These are phyloP conservation scores for Gossypium laxum DNA, from an alignment of 441 rosid species.

Conservation along the genomic window DNA sequence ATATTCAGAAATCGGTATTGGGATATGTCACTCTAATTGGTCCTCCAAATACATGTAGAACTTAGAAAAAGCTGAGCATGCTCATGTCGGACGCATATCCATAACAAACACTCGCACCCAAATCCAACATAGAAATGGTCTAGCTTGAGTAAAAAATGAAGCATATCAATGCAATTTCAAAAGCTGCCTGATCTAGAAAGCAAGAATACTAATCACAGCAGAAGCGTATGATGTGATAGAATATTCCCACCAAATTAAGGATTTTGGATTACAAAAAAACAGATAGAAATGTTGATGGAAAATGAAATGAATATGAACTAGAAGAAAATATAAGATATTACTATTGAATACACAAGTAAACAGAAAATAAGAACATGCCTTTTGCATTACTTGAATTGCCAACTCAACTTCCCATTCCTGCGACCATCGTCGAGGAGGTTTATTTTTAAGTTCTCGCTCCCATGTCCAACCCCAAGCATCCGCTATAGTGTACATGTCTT, in stretches of 20 bases:
- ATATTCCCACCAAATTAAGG: background rate
- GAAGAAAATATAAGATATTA: background rate
- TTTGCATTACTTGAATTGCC: slow-evolving; percentile 63
- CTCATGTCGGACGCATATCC: background rate
- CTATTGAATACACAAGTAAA: background rate
- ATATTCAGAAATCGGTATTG: background rate
- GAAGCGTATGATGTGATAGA: background rate
- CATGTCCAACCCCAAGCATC: slow-evolving; percentile 99
- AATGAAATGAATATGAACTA: background rate
- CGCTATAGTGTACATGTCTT: slow-evolving; percentile 87
- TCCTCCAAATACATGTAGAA: background rate
- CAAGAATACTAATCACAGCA: background rate
- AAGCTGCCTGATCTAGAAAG: background rate
- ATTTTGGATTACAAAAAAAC: background rate
- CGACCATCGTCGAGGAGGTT: slow-evolving; percentile 74
- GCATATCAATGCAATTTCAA: background rate
- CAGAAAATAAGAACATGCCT: slow-evolving; percentile 38
- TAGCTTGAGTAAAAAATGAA: background rate
- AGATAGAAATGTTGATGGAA: background rate
- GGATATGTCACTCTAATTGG: background rate
- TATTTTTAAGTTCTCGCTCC: slow-evolving; percentile 72
- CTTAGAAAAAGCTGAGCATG: background rate
- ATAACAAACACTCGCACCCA: background rate
- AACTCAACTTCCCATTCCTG: slow-evolving; percentile 93
- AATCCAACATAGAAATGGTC: background rate